These are phyloP conservation scores for Solanum bulbocastanum DNA, from an alignment of 257 asterid species.

Conservation along the genomic window DNA sequence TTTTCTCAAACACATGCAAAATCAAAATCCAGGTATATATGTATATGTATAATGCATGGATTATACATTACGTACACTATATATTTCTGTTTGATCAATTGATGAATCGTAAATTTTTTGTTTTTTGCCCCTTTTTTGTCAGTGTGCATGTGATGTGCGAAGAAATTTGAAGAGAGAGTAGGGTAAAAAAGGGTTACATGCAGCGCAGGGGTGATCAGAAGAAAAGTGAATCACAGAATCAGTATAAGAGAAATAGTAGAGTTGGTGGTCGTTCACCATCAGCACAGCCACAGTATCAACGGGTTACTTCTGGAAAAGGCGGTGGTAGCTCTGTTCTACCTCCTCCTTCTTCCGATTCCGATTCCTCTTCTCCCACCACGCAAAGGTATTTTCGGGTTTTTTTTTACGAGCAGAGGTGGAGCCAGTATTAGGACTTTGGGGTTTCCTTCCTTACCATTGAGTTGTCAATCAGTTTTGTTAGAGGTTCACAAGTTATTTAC, in stretches of 20 bases:
- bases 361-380: not conserved
- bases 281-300: constrained; percentile 1
- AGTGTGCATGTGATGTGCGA: not conserved
- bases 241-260: not conserved
- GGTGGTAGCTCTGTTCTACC: constrained; percentile 2
- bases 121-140: not conserved
- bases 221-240: not conserved
- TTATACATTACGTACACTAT: not conserved
- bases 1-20: not conserved
- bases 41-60: not conserved
- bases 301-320: constrained; percentile 8
- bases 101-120: not conserved
- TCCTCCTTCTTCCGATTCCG: constrained; percentile 5
- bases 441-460: too few relatives aligned
- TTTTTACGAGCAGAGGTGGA: not conserved
- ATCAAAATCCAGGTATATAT: not conserved
- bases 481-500: too few relatives aligned
- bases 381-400: not conserved
- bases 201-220: not conserved
- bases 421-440: too few relatives aligned
- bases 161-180: not conserved
- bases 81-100: not conserved
- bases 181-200: not conserved
- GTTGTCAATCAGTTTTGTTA: too few relatives aligned
- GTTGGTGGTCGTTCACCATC: not conserved